Percentiles rank a stretch among this genome's conserved stretches.
These are phyloP conservation scores for Dichomitus squalens DNA, from an alignment of 1,284 basidiomycete species.

Conservation along the genomic window DNA sequence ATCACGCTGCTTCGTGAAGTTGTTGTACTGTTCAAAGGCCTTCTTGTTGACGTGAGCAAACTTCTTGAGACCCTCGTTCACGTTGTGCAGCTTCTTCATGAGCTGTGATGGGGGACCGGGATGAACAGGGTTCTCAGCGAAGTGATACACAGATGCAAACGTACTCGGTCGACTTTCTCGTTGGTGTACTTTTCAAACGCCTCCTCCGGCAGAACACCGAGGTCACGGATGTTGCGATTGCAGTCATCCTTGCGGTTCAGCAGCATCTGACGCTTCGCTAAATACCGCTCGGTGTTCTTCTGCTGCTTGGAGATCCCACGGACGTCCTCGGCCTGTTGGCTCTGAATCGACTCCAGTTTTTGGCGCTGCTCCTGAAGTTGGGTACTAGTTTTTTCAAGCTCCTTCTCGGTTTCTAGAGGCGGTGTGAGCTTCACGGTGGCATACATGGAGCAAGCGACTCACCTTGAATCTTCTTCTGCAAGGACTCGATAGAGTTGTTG, in stretches of 20 bases:
- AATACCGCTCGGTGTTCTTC: slow-evolving; percentile 93
- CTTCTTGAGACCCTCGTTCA: slow-evolving; percentile 93
- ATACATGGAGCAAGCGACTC: slow-evolving; percentile 18
- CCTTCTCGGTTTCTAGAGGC: slow-evolving; percentile 64
- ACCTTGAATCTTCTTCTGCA: slow-evolving; percentile 72
- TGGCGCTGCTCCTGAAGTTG: slow-evolving; percentile 69
- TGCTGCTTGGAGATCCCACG: slow-evolving; percentile 87
- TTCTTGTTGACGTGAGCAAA: slow-evolving; percentile 99
- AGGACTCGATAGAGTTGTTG: slow-evolving; percentile 62
- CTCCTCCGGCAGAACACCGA: slow-evolving; percentile 96
- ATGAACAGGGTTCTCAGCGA: neutral
- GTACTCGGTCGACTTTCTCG: slow-evolving; percentile 80
- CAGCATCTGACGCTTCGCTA: slow-evolving; percentile 89
- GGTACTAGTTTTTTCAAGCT: slow-evolving; percentile 65
- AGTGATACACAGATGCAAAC: slow-evolving; percentile 28
- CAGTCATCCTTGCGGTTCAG: slow-evolving; percentile 87
- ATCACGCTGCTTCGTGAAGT: slow-evolving; percentile 97
- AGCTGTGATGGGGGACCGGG: slow-evolving; percentile 53
- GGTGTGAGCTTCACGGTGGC: neutral
- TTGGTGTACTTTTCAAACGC: slow-evolving; percentile 94
- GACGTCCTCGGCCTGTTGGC: slow-evolving; percentile 83
- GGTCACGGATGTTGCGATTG: slow-evolving; percentile 91
- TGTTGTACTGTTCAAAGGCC: slow-evolving; percentile 97
- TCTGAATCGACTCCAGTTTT: slow-evolving; percentile 77
- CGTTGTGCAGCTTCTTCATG: slow-evolving; percentile 86